A percentile compares a stretch with the other conserved stretches of the same genome.
These are phyloP conservation scores for Boletus pseudo-olivaceus DNA, from an alignment of 768 basidiomycete genomes.

Conservation along the genomic window DNA sequence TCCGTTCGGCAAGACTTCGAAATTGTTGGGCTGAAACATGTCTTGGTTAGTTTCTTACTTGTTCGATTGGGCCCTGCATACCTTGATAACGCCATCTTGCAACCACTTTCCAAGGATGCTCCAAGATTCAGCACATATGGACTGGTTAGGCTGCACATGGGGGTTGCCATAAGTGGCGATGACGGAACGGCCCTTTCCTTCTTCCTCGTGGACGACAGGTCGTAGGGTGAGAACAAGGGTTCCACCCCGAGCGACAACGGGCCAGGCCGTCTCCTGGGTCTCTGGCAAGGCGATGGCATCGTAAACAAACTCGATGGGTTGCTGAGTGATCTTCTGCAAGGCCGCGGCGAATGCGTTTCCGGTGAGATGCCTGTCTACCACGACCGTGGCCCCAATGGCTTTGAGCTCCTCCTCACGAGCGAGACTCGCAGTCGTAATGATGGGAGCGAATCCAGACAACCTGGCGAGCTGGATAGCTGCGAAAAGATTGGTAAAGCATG, in stretches of 20 bases:
- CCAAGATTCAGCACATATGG: slow-evolving; percentile 20
- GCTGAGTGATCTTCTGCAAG: slow-evolving; percentile 25
- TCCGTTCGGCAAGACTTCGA: slow-evolving; percentile 42
- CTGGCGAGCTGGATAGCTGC: slow-evolving; percentile 40
- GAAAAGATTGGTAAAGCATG: not conserved
- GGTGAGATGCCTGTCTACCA: slow-evolving; percentile 33
- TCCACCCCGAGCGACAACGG: slow-evolving; percentile 34
- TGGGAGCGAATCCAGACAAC: slow-evolving; percentile 39
- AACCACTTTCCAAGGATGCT: slow-evolving; percentile 22
- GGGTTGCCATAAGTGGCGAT: slow-evolving; percentile 26
- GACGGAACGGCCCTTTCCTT: slow-evolving; percentile 16
- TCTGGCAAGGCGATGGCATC: slow-evolving; percentile 33
- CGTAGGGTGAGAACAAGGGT: slow-evolving; percentile 29
- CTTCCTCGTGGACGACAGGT: slow-evolving; percentile 21
- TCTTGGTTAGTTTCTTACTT: not conserved
- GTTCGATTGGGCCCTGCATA: not conserved
- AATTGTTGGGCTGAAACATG: slow-evolving; percentile 34
- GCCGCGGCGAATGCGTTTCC: slow-evolving; percentile 13
- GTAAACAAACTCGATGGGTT: slow-evolving; percentile 19
- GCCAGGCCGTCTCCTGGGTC: slow-evolving; percentile 35
- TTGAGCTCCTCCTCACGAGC: slow-evolving; percentile 31
- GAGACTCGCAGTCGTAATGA: slow-evolving; percentile 38
- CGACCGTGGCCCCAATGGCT: slow-evolving; percentile 38
- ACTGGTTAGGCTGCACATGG: slow-evolving; percentile 14
- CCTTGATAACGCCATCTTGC: slow-evolving; percentile 26